Evolutionary conservation across 495 filamentous ascomycete species (phyloP), one percentile per base, ranked within the genome.

Genomic region (Xanthoparmelia taractica): DNA sequence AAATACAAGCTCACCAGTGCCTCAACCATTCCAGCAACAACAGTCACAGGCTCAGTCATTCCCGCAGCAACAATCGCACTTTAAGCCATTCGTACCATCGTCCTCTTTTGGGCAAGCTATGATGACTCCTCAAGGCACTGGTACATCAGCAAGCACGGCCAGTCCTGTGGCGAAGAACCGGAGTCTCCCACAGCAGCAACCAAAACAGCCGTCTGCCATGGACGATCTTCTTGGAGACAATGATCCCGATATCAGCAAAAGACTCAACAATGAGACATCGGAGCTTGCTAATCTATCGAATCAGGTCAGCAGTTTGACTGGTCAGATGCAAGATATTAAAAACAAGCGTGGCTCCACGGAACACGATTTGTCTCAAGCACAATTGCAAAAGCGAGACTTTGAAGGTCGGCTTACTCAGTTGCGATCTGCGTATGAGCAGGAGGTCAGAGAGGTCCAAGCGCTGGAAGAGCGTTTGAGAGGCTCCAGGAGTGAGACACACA

Each of bases 221-320:
- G 92, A 97, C 68, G 95, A 97, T 75, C 80, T 98, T n/a, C 83
- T 97, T 13, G 94, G 95, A 27, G 94, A 96, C 65, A 88, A 87
- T 61, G 94, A 97, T 63, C 90, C 90, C 5, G 92, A 96, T 71
- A 83, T 92, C 57, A 91, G 84, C 71, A 95, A 88, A 71, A 93
- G 87, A 70, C 75, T 97, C 55, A 92, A 85, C 0, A 85, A 84
- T 63, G 94, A 98, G 73, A 94, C 91, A 7, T 86, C 88, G 2
- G 94, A 98, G 70, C 80, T 97, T n/a, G 94, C 92, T 36, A 98
- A 98, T 69, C 75, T 98, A 60, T 96, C 92, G 8, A 97, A 96
- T 72, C 93, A 97, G 73, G 88, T 98, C 62, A 86, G 91, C 8
- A 90, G 86, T 10, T 75, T 98, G 61, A 85, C 91, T 2, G 94